phyloP scores from a whole-genome alignment of 106 monocot genomes.

The Dactylorhiza incarnata region DNA sequence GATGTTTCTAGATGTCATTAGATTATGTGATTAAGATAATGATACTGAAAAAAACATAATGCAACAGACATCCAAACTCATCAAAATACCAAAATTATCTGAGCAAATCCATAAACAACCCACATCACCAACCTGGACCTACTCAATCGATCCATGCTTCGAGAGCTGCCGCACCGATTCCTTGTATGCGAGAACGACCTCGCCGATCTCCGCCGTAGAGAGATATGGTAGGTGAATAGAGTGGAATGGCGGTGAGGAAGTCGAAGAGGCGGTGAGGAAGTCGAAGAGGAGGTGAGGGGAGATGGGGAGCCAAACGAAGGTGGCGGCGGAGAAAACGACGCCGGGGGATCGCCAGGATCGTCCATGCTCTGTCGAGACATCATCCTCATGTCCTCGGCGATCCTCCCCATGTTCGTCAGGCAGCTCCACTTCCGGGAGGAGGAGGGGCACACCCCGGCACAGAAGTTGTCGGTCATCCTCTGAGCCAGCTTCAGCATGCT shows the following conservation, averaged over 20 bases:
- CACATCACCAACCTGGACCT: constrained; percentile 59
- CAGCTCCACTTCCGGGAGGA: constrained; percentile 61
- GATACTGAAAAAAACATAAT: too few species aligned
- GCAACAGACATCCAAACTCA: too few species aligned
- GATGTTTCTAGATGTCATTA: too few species aligned
- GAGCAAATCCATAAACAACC: neutral
- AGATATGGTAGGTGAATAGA: constrained; percentile 45
- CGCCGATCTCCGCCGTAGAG: constrained; percentile 38
- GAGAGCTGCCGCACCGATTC: constrained; percentile 56
- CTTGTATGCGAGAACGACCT: constrained; percentile 64
- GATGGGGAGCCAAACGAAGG: constrained; percentile 70
- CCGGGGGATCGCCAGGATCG: constrained; percentile 80
- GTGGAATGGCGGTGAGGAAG: constrained; percentile 65
- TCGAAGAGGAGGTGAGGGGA: constrained; percentile 51
- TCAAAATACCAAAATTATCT: too few species aligned
- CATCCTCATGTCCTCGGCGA: constrained; percentile 69
- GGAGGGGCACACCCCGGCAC: constrained; percentile 72
- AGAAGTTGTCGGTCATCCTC: constrained; percentile 79
- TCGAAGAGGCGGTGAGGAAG: too few species aligned
- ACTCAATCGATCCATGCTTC: constrained; percentile 42
- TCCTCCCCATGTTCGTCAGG: constrained; percentile 26
- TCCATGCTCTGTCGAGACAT: constrained; percentile 77
- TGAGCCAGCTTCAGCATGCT: constrained; percentile 65
- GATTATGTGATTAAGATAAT: too few species aligned
- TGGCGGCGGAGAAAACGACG: constrained; percentile 80